Conservation (phyloP, 169 alveolate genomes). For the Plasmodium yoelii region DNA sequence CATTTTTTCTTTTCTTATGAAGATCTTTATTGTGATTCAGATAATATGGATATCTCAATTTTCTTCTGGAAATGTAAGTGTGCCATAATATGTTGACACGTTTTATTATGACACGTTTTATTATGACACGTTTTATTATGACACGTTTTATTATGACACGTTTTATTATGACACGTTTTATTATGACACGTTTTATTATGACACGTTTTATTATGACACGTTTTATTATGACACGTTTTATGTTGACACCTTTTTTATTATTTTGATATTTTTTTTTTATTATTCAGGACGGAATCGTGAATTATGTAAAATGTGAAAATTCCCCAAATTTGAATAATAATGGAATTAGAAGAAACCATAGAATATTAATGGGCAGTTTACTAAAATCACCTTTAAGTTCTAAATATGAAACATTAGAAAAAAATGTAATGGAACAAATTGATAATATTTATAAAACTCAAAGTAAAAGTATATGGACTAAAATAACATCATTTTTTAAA, state of each 20-base stretch:
- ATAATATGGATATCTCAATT: conserved; percentile 10
- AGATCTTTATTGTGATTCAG: not conserved
- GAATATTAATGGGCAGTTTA: conserved; percentile 11
- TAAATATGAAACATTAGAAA: conserved; percentile 8
- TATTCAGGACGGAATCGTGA: no score
- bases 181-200: no score
- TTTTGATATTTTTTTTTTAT: no score
- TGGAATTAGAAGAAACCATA: not conserved
- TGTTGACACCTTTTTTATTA: no score
- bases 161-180: no score
- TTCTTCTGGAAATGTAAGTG: not conserved
- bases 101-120: no score
- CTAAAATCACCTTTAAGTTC: not conserved
- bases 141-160: no score
- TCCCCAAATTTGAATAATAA: no score
- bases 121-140: no score
- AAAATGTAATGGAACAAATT: conserved; percentile 22
- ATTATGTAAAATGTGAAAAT: not conserved
- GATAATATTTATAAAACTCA: conserved; percentile 25
- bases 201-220: no score
- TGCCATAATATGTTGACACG: no score
- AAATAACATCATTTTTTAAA: conserved; percentile 25
- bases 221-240: no score
- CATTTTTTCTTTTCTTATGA: conserved; percentile 7
- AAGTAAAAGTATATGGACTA: conserved; percentile 4